Percentiles rank a stretch among this genome's conserved stretches.
Evolutionary conservation across 352 stramenopile species (phyloP).

Genomic region (Peronospora tabacina): DNA sequence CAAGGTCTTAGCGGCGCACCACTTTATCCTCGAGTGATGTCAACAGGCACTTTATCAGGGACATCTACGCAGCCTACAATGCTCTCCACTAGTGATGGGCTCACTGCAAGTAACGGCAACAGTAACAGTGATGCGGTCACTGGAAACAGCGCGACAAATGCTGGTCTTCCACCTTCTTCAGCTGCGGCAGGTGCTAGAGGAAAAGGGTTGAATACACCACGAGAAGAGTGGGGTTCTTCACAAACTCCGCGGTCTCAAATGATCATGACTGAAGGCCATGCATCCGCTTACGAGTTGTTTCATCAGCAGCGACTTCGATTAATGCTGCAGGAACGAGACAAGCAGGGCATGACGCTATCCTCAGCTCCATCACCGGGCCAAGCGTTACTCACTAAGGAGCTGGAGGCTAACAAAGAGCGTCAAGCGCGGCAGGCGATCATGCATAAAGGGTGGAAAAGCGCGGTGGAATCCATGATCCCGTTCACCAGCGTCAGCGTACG

Average conservation of each 20-base stretch:
- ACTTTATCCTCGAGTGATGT: slow-evolving; percentile 26
- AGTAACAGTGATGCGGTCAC: slow-evolving; percentile 8
- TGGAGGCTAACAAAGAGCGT: slow-evolving; percentile 83
- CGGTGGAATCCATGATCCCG: slow-evolving; percentile 73
- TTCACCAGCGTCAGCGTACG: slow-evolving; percentile 52
- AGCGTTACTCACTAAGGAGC: slow-evolving; percentile 82
- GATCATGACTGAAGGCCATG: slow-evolving; percentile 74
- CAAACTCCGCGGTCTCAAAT: slow-evolving; percentile 77
- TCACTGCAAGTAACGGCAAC: slow-evolving; percentile 17
- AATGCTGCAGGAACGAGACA: slow-evolving; percentile 80
- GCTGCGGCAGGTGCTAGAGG: slow-evolving; percentile 26
- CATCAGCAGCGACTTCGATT: slow-evolving; percentile 77
- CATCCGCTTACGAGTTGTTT: slow-evolving; percentile 81
- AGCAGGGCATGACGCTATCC: slow-evolving; percentile 67
- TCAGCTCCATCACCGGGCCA: slow-evolving; percentile 75
- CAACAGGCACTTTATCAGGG: slow-evolving; percentile 20
- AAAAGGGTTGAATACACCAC: slow-evolving; percentile 55
- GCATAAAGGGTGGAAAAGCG: slow-evolving; percentile 85
- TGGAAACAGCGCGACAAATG: slow-evolving; percentile 7
- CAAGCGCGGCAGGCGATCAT: slow-evolving; percentile 85
- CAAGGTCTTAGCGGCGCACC: slow-evolving; percentile 36
- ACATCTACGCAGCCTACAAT: slow-evolving; percentile 17
- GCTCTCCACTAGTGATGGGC: slow-evolving; percentile 9
- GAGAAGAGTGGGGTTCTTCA: slow-evolving; percentile 83
- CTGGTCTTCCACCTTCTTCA: slow-evolving; percentile 36